Evolutionary conservation across 192 early-diverging fungal genomes (phyloP).

Genomic region (Coemansia sp.): DNA sequence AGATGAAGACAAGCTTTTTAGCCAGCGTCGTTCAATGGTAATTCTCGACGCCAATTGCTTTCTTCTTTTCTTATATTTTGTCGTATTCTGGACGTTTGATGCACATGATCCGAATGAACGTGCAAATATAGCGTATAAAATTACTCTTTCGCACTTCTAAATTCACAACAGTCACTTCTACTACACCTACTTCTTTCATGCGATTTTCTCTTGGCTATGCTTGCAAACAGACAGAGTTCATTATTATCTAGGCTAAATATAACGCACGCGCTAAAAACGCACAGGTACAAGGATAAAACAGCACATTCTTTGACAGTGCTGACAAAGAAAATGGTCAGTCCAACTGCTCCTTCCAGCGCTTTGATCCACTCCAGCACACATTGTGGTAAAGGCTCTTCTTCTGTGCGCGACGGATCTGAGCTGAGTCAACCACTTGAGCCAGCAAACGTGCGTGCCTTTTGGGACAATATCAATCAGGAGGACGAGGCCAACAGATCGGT

Average conservation of each 20-base stretch:
- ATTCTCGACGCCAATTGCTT: neutral
- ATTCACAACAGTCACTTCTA: no score
- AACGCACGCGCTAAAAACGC: neutral
- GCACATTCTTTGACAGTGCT: neutral
- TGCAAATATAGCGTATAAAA: no score
- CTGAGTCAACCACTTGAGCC: conserved; percentile 49
- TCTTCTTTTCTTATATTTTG: neutral
- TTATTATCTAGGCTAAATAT: neutral
- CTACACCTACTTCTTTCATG: neutral
- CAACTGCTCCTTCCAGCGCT: neutral
- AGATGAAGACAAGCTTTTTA: neutral
- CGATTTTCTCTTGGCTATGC: neutral
- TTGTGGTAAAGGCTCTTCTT: conserved; percentile 9
- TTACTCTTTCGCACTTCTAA: no score
- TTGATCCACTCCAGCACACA: conserved; percentile 13
- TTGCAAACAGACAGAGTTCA: neutral
- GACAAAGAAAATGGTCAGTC: neutral
- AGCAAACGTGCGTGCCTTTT: conserved; percentile 38
- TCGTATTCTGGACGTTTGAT: no score
- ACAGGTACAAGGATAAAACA: neutral
- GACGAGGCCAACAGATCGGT: neutral
- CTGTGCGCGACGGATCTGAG: conserved; percentile 46
- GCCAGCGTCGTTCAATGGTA: no score
- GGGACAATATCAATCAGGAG: conserved; percentile 24
- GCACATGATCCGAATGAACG: no score